Evolutionary conservation across 2,329 filamentous ascomycete species (phyloP).

Genomic region (Chaetomium olivaceum): DNA sequence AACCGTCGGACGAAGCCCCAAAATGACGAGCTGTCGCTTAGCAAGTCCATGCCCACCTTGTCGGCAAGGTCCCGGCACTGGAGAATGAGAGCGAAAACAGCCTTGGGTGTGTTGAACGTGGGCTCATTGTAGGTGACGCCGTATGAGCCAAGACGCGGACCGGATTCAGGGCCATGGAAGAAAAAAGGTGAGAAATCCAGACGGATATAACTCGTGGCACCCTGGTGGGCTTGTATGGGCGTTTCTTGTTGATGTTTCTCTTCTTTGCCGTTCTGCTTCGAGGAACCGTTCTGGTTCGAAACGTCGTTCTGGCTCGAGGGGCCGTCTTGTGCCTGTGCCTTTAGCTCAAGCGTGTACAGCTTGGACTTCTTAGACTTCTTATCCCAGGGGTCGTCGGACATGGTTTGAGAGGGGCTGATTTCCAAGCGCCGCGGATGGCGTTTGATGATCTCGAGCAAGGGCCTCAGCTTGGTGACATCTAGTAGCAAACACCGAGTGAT

Average conservation of each 20-base stretch:
- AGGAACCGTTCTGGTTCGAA: neutral
- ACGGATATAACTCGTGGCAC: constrained; percentile 12
- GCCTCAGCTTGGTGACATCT: constrained; percentile 27
- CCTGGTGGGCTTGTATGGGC: neutral
- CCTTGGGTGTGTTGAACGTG: constrained; percentile 29
- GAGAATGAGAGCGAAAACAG: constrained; percentile 23
- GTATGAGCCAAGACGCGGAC: constrained; percentile 22
- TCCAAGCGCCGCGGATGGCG: constrained; percentile 12
- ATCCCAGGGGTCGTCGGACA: neutral
- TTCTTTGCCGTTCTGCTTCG: neutral
- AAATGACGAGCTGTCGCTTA: constrained; percentile 30
- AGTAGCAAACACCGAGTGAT: constrained; percentile 30
- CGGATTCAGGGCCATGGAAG: constrained; percentile 25
- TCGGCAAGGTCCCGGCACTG: constrained; percentile 15
- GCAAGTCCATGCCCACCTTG: constrained; percentile 29
- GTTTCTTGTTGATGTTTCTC: neutral
- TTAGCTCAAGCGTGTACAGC: neutral
- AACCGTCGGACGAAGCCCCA: constrained; percentile 30
- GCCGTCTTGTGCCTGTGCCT: neutral
- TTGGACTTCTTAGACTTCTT: neutral
- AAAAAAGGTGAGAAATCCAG: constrained; percentile 30
- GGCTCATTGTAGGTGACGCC: constrained; percentile 30
- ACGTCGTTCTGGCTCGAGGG: no score
- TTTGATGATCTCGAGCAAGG: constrained; percentile 24
- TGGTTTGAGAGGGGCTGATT: neutral